Base-by-base conservation (phyloP, 2,329 filamentous ascomycete genomes). In the Penicillium sp. region DNA sequence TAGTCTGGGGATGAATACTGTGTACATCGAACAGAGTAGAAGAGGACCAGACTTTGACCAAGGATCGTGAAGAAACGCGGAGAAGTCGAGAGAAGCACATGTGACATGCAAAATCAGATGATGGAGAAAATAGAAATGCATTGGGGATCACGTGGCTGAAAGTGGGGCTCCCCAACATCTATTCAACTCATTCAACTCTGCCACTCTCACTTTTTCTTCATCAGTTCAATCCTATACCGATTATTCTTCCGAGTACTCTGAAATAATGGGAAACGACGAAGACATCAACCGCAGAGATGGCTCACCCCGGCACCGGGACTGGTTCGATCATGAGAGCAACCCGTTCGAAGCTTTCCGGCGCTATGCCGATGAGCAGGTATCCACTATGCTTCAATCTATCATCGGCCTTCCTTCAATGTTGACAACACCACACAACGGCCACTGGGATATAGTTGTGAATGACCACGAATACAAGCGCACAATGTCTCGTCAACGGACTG, bases 271-370 rank as follows among this genome's bases (percentile, higher is more conserved):
- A 29, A 57, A 61, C 11, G 59, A 66, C 35, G 54, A 60, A n/a
- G 53, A 55, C 27, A 44, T 46, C 31, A 44, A 56, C 12, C 42
- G 56, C 41, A 49, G 49, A n/a, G 16, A 45, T 4, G 22, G 30
- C 49, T 33, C 46, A 41, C 46, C 45, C 40, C 42, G 25, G 5
- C 41, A 54, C 13, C 54, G 55, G 28, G 49, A 53, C 49, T 60
- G 58, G 58, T 46, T 52, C 35, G 64, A 73, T 44, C 64, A 71
- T 50, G 66, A 73, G 52, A 56, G 35, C 27, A 82, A 82, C 52
- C 79, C 80, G 1, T 83, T 84, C 65, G 75, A 81, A 48, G 72
- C 76, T 27, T 83, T 84, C 68, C 81, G 81, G 57, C 78, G 77
- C 54, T 82, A 80, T 63, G 78, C 80, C 48, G 81, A 84, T 58